These are phyloP conservation scores for Monosporascus cannonballus DNA, from an alignment of 2,329 filamentous ascomycete genomes.

Conservation along the genomic window DNA sequence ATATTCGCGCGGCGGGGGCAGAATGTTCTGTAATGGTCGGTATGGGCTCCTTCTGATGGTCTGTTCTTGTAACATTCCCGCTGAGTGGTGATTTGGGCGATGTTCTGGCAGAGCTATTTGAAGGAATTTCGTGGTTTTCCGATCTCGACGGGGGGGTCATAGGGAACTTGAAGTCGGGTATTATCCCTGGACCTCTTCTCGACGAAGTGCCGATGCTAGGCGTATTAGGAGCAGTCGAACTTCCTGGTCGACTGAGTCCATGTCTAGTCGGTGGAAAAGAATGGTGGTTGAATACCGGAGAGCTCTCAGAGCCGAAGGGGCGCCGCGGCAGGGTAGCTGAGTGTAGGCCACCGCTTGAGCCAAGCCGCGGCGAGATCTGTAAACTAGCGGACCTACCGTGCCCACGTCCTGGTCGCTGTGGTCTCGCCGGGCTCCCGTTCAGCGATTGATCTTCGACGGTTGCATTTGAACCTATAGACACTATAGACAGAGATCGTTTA, in stretches of 20 bases:
- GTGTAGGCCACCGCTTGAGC: constrained; percentile 36
- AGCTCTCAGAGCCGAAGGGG: constrained; percentile 36
- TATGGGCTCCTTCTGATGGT: constrained; percentile 37
- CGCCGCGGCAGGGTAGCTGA: constrained; percentile 36
- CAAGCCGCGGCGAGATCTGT: constrained; percentile 58
- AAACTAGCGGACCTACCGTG: constrained; percentile 78
- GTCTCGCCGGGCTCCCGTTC: constrained; percentile 34
- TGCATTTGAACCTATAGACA: constrained; percentile 62
- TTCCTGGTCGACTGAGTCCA: constrained; percentile 31
- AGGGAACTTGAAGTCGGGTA: constrained; percentile 54
- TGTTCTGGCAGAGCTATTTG: constrained; percentile 29
- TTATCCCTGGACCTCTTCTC: constrained; percentile 34
- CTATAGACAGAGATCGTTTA: constrained; percentile 73
- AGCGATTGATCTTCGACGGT: constrained; percentile 38
- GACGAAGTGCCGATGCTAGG: constrained; percentile 35
- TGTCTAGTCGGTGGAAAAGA: constrained; percentile 48
- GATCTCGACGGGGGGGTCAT: constrained; percentile 37
- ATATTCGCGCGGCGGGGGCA: constrained; percentile 58
- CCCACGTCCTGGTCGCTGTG: constrained; percentile 50
- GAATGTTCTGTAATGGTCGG: constrained; percentile 51
- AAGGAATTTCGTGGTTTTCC: constrained; percentile 22
- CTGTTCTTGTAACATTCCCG: constrained; percentile 31
- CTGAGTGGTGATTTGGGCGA: constrained; percentile 31
- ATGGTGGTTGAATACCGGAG: constrained; percentile 46
- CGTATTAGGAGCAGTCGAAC: constrained; percentile 40